phyloP scores from a whole-genome alignment of 352 stramenopile species.

The Globisporangium perplexum region DNA sequence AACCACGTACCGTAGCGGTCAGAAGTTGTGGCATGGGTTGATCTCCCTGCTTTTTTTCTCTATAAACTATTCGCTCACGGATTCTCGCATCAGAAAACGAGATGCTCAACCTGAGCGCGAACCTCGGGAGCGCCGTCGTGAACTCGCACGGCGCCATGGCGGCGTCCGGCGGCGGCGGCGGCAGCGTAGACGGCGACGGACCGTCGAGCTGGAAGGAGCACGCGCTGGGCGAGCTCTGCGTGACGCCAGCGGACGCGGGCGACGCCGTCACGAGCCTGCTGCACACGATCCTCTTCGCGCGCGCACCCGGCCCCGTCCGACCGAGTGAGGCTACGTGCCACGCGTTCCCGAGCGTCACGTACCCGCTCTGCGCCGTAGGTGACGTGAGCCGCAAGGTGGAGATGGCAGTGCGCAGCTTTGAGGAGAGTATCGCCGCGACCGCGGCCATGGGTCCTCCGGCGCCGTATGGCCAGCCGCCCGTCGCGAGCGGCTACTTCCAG shows the following conservation, averaged over 20 bases:
- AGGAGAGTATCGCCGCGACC: conserved; percentile 33
- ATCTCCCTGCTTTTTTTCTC: background rate
- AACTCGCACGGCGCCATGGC: conserved; percentile 9
- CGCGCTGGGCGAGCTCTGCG: conserved; percentile 54
- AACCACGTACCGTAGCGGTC: background rate
- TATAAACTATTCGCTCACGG: too few species aligned
- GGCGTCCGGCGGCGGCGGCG: background rate
- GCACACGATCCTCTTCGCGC: conserved; percentile 80
- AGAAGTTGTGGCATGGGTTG: background rate
- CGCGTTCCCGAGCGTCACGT: conserved; percentile 69
- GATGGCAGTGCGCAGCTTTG: conserved; percentile 50
- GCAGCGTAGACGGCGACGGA: background rate
- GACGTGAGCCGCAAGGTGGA: conserved; percentile 81
- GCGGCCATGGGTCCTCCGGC: conserved; percentile 7
- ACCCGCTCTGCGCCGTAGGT: conserved; percentile 68
- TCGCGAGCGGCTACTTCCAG: conserved; percentile 10
- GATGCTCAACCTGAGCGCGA: conserved; percentile 13
- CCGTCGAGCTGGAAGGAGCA: conserved; percentile 47
- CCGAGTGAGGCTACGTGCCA: conserved; percentile 74
- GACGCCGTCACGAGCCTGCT: conserved; percentile 66
- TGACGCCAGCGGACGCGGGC: conserved; percentile 44
- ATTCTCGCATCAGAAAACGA: too few species aligned
- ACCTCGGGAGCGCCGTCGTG: conserved; percentile 8
- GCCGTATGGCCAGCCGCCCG: conserved; percentile 14
- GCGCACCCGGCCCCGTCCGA: conserved; percentile 61